phyloP scores from a whole-genome alignment of 768 basidiomycete genomes.

The Jaapia argillacea region DNA sequence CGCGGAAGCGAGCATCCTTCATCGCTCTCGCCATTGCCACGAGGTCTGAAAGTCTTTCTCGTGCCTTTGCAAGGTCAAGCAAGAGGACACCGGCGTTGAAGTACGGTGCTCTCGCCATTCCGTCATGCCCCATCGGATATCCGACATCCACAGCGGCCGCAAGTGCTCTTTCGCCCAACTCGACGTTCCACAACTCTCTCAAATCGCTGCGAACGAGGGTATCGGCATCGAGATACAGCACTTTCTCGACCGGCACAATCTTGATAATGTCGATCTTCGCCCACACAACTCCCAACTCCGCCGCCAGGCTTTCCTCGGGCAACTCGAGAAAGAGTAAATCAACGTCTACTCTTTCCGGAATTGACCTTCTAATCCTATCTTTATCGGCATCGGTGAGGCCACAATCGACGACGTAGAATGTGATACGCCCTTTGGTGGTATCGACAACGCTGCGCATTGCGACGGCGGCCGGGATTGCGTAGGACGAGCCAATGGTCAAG shows the following conservation, averaged over 20 bases:
- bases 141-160: conserved; percentile 41
- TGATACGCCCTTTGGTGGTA: conserved; percentile 27
- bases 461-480: conserved; percentile 39
- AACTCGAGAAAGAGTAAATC: conserved; percentile 35
- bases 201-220: conserved; percentile 32
- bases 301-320: conserved; percentile 19
- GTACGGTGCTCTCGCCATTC: conserved; percentile 23
- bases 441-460: conserved; percentile 31
- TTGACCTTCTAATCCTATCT: conserved; percentile 19
- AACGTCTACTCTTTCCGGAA: conserved; percentile 17
- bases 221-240: conserved; percentile 46
- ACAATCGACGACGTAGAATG: conserved; percentile 40
- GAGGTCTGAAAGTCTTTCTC: conserved; percentile 19
- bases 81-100: conserved; percentile 51
- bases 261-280: conserved; percentile 39
- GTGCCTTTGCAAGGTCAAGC: conserved; percentile 32
- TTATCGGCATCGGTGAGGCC: conserved; percentile 29
- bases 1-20: conserved; percentile 22
- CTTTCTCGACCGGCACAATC: conserved; percentile 37
- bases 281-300: conserved; percentile 27
- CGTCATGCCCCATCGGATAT: conserved; percentile 34
- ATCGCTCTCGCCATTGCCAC: conserved; percentile 15
- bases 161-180: conserved; percentile 30
- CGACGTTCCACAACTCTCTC: conserved; percentile 31
- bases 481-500: conserved; percentile 30